These are phyloP conservation scores for Rhizophora apiculata DNA, from an alignment of 345 rosid species.

Conservation along the genomic window DNA sequence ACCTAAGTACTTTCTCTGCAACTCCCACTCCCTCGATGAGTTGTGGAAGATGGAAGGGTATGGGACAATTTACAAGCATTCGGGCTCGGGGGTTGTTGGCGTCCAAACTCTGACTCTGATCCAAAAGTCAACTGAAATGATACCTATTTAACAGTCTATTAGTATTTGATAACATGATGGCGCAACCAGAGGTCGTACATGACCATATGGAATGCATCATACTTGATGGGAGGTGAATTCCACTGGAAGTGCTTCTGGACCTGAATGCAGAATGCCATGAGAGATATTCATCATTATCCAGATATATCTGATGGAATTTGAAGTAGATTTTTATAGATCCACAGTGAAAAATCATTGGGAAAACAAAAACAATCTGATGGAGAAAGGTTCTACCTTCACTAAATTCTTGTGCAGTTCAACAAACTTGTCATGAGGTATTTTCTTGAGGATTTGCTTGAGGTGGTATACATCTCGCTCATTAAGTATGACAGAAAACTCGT, in stretches of 20 bases:
- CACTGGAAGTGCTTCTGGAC: constrained; percentile 95
- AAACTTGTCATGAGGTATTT: constrained; percentile 33
- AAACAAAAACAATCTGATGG: background rate
- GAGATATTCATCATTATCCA: constrained; percentile 6
- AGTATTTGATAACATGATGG: constrained; percentile 81
- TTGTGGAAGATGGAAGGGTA: background rate
- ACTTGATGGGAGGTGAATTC: constrained; percentile 74
- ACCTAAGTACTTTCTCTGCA: background rate
- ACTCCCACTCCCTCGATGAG: background rate
- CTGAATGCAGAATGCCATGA: constrained; percentile 35
- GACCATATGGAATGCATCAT: constrained; percentile 92
- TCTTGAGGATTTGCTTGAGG: constrained; percentile 12
- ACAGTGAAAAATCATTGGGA: background rate
- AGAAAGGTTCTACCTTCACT: constrained; percentile 51
- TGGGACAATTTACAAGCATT: constrained; percentile 8
- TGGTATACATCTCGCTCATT: constrained; percentile 9
- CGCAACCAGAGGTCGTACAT: constrained; percentile 96
- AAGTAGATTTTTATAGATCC: background rate
- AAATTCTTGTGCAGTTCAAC: constrained; percentile 67
- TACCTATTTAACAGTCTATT: constrained; percentile 12
- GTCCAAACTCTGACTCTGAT: background rate
- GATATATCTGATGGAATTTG: background rate
- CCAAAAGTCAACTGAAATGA: background rate
- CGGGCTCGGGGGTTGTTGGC: constrained; percentile 6
- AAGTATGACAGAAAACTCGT: constrained; percentile 17